These are phyloP conservation scores for Hamigera avellanea DNA, from an alignment of 495 filamentous ascomycete genomes.

Conservation along the genomic window DNA sequence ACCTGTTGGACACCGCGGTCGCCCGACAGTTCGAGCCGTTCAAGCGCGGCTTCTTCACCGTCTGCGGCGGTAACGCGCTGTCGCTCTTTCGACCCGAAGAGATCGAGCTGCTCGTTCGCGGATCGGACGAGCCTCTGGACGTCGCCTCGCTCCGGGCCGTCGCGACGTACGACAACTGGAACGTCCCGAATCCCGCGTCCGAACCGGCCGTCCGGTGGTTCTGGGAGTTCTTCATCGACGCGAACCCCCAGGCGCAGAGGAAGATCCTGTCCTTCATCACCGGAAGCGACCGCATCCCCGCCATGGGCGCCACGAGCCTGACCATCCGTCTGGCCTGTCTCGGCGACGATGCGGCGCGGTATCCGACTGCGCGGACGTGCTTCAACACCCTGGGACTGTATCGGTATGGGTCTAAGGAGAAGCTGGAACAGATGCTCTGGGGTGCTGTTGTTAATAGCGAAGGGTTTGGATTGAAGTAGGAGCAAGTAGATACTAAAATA, in stretches of 20 bases:
- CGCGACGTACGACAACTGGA: slow-evolving; percentile 77
- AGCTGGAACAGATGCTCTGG: slow-evolving; percentile 67
- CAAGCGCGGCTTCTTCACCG: slow-evolving; percentile 88
- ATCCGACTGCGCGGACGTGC: slow-evolving; percentile 81
- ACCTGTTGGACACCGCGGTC: slow-evolving; percentile 71
- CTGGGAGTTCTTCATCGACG: slow-evolving; percentile 67
- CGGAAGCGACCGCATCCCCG: slow-evolving; percentile 86
- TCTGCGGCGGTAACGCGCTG: slow-evolving; percentile 82
- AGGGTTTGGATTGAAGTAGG: slow-evolving; percentile 89
- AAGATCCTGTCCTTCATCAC: slow-evolving; percentile 81
- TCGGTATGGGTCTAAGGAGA: slow-evolving; percentile 52
- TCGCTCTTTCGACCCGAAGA: slow-evolving; percentile 90
- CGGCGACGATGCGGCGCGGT: slow-evolving; percentile 62
- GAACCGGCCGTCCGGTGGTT: slow-evolving; percentile 74
- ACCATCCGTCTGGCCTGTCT: slow-evolving; percentile 64
- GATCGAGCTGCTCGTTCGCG: slow-evolving; percentile 80
- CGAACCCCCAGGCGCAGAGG: slow-evolving; percentile 56
- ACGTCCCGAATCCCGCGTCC: slow-evolving; percentile 30
- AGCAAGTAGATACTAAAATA: too few species aligned
- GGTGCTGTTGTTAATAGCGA: slow-evolving; percentile 81
- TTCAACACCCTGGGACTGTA: slow-evolving; percentile 79
- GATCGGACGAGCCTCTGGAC: slow-evolving; percentile 78
- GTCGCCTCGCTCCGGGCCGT: slow-evolving; percentile 65
- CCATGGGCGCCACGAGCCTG: slow-evolving; percentile 77
- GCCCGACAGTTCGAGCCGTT: slow-evolving; percentile 86